phyloP scores from a whole-genome alignment of 164 flowering plant species.

The Aristolochia fimbriata region DNA sequence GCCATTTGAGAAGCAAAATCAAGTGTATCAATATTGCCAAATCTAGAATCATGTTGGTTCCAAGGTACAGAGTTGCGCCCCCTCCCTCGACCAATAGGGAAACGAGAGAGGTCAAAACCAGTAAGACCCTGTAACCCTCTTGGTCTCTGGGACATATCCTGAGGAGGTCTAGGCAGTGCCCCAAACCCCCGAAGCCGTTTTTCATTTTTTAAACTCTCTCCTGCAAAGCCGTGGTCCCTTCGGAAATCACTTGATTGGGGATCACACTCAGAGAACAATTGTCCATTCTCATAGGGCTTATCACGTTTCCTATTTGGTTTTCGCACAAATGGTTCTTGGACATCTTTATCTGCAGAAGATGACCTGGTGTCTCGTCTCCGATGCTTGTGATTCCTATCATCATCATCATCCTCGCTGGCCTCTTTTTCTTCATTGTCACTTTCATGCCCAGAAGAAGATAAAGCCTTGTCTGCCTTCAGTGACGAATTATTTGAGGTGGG shows the following conservation, averaged over 20 bases:
- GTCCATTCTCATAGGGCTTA: slow-evolving; percentile 64
- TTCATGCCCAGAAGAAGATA: slow-evolving; percentile 39
- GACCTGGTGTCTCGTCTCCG: slow-evolving; percentile 63
- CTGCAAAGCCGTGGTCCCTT: slow-evolving; percentile 18
- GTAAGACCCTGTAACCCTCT: slow-evolving; percentile 34
- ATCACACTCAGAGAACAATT: slow-evolving; percentile 35
- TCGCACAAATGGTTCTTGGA: slow-evolving; percentile 27
- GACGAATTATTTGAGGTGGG: slow-evolving; percentile 44
- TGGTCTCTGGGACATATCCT: slow-evolving; percentile 43
- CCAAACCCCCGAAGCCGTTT: slow-evolving; percentile 34
- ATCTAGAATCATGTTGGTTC: slow-evolving; percentile 53
- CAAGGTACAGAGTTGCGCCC: slow-evolving; percentile 51
- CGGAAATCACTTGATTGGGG: slow-evolving; percentile 41
- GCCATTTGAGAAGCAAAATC: slow-evolving; percentile 61
- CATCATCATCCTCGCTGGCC: slow-evolving; percentile 84
- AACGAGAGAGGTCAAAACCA: slow-evolving; percentile 23
- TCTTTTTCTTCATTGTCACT: slow-evolving; percentile 85
- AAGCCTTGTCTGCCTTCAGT: slow-evolving; percentile 34
- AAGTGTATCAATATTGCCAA: slow-evolving; percentile 27
- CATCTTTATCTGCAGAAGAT: slow-evolving; percentile 57
- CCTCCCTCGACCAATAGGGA: slow-evolving; percentile 51
- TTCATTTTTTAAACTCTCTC: slow-evolving; percentile 38
- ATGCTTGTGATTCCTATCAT: slow-evolving; percentile 95
- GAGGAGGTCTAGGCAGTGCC: slow-evolving; percentile 24
- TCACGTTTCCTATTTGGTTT: slow-evolving; percentile 52